These are phyloP conservation scores for Iris pallida DNA, from an alignment of 116 monocot species.

Conservation along the genomic window DNA sequence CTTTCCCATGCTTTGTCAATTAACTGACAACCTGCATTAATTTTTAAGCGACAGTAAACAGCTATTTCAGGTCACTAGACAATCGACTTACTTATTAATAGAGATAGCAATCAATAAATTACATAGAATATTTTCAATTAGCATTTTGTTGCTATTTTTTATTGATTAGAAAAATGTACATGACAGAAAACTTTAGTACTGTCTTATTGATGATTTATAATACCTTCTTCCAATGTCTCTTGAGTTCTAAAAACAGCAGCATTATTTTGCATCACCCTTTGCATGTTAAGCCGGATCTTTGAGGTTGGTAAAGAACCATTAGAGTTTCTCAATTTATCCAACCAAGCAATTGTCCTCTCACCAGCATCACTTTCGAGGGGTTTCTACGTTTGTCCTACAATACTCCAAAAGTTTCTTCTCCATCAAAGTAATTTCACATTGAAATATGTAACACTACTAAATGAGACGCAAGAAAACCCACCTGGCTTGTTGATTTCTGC, in stretches of 20 bases:
- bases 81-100: not conserved
- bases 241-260: constrained; percentile 97
- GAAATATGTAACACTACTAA: not conserved
- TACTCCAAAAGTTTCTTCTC: constrained; percentile 5
- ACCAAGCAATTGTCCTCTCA: constrained; percentile 84
- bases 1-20: constrained; percentile 88
- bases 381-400: constrained; percentile 66
- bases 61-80: too few species aligned
- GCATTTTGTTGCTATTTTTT: not conserved
- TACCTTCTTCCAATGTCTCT: constrained; percentile 97
- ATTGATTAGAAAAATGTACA: not conserved
- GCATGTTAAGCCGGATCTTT: constrained; percentile 96
- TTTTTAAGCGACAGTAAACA: not conserved
- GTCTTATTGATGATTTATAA: not conserved
- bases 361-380: constrained; percentile 83
- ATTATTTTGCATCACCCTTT: constrained; percentile 96
- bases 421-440: not conserved
- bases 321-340: constrained; percentile 88
- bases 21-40: constrained; percentile 54
- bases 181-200: not conserved
- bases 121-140: too few species aligned
- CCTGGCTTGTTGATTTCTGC: constrained; percentile 89
- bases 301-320: constrained; percentile 89
- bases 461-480: constrained; percentile 10
- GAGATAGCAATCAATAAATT: too few species aligned